Evolutionary conservation across 805 yeast species (phyloP), one percentile per base, ranked within the genome.

Genomic region (Candida suzukii): DNA sequence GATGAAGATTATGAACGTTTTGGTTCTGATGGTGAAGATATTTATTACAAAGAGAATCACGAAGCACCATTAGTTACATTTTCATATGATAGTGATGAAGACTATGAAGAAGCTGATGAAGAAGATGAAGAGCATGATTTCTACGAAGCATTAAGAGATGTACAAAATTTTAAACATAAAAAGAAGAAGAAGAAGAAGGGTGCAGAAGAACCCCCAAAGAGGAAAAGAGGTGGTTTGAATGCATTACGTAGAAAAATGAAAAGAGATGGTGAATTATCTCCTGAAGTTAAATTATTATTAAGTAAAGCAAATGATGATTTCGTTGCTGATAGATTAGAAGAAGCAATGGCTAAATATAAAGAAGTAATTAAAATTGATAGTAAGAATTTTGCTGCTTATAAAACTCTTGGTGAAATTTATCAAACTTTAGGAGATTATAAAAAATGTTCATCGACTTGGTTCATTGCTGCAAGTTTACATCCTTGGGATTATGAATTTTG

Each of bases 341-440:
- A 64, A 1, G 91, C 95, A 0, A 72, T 76, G 49, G 63, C 73
- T 39, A 56, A 72, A 38, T 90, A 73, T 60, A 64, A 69, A 49
- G 86, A 77, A 46, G 95, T 88, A 12, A 80, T 91, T 45, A 78
- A 80, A 50, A 69, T 79, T 41, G 96, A 88, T 54, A 81, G 86
- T 13, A 75, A 76, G 48, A 83, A 85, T 56, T 82, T 77, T 58
- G 78, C 84, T 35, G 96, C 96, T 0, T 90, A 90, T 67, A 82
- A 84, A 52, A 84, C 95, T 0, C 63, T 88, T 35, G 97, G 96
- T 37, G 95, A 86, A 53, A 84, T 91, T 37, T 82, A 84, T 48
- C 71, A 77, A 42, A 66, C 74, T 40, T 81, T 78, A 45, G 90
- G 88, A 1, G 68, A 78, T 36, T 61, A 73, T 38, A 77, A 80